Evolutionary conservation across 2,329 filamentous ascomycete species (phyloP), one percentile per base, ranked within the genome.

Genomic region (Aspergillus fructus): DNA sequence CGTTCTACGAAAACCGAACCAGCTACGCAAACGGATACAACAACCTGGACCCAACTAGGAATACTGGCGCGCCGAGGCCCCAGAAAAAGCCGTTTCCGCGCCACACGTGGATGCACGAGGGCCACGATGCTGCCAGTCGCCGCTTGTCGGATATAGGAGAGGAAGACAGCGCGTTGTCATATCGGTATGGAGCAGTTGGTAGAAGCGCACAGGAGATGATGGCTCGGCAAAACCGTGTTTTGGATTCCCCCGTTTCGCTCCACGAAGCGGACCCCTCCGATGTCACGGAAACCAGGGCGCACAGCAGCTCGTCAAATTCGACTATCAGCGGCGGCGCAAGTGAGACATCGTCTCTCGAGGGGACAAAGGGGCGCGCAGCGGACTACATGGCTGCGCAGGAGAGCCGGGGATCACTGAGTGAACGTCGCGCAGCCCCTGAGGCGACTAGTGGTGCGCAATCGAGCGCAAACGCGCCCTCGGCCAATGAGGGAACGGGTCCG

Each of bases 181-280:
- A 58, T 12, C 43, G 51, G 11, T n/a, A 51, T 43, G 39, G 49
- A 17, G 21, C 12, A 23, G 12, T 12, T n/a, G 21, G 55, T 24
- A 54, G 54, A 12, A 59, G 41, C 23, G 27, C 58, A 13, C 56
- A 55, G 23, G 41, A 56, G n/a, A 49, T 51, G n/a, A 27, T 39
- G 6, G n/a, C 41, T n/a, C 40, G 33, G 42, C 41, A 37, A 17
- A 42, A 42, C 52, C 58, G 46, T 21, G 46, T 48, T 23, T 23
- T 48, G 17, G 46, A 48, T 21, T 66, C 66, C 30, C 65, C 62
- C 11, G 53, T 58, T 24, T 52, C 59, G 17, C 56, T 74, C 85
- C 12, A 45, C 13, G 49, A 84, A 82, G 21, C 85, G 78, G 59
- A 84, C 70, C 51, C 83, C 75, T 24, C 83, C 76, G 15, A 83